phyloP scores from a whole-genome alignment of 139 green algal species.

The Closterium sp. region DNA sequence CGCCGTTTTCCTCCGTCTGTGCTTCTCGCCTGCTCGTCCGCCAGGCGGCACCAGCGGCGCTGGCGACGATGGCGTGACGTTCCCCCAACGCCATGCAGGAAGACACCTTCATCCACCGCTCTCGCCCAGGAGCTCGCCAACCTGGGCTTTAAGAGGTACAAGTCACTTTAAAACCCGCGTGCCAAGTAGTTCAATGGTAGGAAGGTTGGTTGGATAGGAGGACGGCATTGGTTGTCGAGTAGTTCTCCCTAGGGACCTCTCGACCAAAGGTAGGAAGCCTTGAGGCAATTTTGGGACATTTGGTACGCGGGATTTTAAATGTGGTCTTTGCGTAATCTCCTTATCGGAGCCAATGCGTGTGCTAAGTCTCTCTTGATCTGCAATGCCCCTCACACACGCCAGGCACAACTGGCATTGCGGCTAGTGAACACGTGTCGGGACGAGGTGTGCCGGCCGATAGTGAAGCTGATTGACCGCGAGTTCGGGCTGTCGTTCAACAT shows the following conservation, averaged over 20 bases:
- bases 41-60: neutral
- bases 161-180: no score
- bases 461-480: constrained; percentile 60
- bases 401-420: constrained; percentile 20
- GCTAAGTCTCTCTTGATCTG: no score
- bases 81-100: constrained; percentile 7
- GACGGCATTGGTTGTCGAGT: no score
- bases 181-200: no score
- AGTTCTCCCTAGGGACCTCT: no score
- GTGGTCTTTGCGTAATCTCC: no score
- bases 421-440: constrained; percentile 64
- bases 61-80: constrained; percentile 1
- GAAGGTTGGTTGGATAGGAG: no score
- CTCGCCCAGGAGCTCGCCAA: neutral
- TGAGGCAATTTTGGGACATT: no score
- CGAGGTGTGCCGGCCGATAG: constrained; percentile 58
- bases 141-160: neutral
- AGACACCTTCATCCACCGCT: neutral
- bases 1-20: neutral
- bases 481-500: constrained; percentile 68
- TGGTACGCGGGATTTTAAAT: no score
- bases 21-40: neutral
- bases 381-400: neutral
- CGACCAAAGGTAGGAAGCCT: no score
- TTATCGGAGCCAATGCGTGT: no score